Conservation (phyloP, 2,329 filamentous ascomycete genomes). For the Fusarium acutatum region DNA sequence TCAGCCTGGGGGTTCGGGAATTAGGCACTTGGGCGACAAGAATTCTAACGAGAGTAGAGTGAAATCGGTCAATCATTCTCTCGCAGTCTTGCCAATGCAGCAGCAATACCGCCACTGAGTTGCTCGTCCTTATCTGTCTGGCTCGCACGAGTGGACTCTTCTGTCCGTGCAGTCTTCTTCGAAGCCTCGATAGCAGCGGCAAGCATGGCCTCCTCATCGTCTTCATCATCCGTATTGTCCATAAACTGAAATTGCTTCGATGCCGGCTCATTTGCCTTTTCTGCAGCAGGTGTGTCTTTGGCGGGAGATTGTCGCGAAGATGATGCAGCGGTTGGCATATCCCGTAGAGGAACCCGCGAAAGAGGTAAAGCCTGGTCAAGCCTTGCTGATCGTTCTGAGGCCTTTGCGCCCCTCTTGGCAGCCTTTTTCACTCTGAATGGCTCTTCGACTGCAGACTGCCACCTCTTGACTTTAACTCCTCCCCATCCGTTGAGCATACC, state of each 20-base stretch:
- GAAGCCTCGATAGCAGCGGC: conserved; percentile 58
- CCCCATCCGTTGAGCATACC: conserved; percentile 91
- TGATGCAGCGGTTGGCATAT: conserved; percentile 45
- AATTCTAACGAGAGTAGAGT: neutral
- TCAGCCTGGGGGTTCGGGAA: neutral
- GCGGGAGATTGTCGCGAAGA: conserved; percentile 35
- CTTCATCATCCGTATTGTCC: conserved; percentile 56
- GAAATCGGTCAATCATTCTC: conserved; percentile 45
- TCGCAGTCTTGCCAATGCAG: conserved; percentile 67
- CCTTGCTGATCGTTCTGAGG: conserved; percentile 39
- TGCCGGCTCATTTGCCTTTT: conserved; percentile 13
- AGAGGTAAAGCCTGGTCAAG: conserved; percentile 52
- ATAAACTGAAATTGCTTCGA: conserved; percentile 50
- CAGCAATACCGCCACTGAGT: conserved; percentile 66
- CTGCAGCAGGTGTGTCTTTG: neutral
- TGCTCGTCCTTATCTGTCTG: conserved; percentile 45
- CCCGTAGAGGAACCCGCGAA: conserved; percentile 52
- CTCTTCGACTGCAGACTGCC: conserved; percentile 83
- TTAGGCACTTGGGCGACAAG: neutral
- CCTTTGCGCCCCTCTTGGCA: conserved; percentile 55
- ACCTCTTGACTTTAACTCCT: conserved; percentile 90
- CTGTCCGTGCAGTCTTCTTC: conserved; percentile 48
- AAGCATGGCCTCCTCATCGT: conserved; percentile 60
- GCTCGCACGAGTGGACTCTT: conserved; percentile 34
- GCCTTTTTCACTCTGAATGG: conserved; percentile 82